phyloP scores from a whole-genome alignment of 495 filamentous ascomycete genomes.

The Xylona heveae region DNA sequence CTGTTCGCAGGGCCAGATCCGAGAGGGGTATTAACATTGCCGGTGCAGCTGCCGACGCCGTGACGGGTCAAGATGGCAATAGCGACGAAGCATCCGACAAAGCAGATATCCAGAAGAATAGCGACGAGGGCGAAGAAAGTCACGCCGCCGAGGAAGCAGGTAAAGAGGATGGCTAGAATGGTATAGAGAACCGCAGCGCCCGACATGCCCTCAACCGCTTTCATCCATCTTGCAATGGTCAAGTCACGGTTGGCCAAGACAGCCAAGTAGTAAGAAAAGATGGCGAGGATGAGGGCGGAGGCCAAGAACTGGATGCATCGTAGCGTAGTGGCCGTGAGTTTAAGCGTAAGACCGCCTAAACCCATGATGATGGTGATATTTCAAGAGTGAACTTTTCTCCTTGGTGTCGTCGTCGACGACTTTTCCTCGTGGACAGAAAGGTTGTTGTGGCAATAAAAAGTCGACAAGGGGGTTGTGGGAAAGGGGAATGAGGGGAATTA shows the following conservation, averaged over 20 bases:
- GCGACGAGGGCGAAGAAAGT: conserved; percentile 42
- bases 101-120: conserved; percentile 39
- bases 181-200: conserved; percentile 54
- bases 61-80: conserved; percentile 35
- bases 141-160: conserved; percentile 60
- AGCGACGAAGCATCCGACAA: conserved; percentile 36
- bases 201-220: conserved; percentile 64
- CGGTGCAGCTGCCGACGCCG: conserved; percentile 39
- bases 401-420: too few relatives aligned
- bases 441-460: too few relatives aligned
- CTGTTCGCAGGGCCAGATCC: conserved; percentile 34
- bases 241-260: conserved; percentile 34
- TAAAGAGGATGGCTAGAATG: conserved; percentile 43
- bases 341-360: conserved; percentile 32
- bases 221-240: conserved; percentile 37
- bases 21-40: conserved; percentile 41
- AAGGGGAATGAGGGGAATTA: not conserved
- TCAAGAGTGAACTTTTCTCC: too few relatives aligned
- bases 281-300: conserved; percentile 48
- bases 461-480: not conserved
- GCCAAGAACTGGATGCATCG: conserved; percentile 52
- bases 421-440: too few relatives aligned
- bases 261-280: conserved; percentile 59
- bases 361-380: not conserved
- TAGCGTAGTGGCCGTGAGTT: conserved; percentile 37